A percentile compares a stretch with the other conserved stretches of the same genome.
These are phyloP conservation scores for Tolypocladium pustulatum DNA, from an alignment of 2,329 filamentous ascomycete genomes.

Conservation along the genomic window DNA sequence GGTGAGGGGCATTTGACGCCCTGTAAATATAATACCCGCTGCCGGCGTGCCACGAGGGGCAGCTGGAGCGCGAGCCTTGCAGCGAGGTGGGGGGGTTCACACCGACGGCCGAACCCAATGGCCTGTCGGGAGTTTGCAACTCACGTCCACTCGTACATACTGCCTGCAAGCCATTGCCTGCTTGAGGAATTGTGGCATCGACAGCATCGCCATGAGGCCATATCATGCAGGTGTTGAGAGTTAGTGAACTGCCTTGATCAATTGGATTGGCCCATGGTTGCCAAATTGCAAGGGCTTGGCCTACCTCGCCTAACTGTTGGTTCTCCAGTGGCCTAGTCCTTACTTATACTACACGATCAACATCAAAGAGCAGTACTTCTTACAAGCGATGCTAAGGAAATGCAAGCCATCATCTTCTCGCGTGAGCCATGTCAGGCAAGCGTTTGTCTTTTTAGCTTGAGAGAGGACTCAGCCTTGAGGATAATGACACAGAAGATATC, in stretches of 20 bases:
- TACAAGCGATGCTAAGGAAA: background rate
- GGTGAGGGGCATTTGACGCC: background rate
- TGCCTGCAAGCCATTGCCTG: background rate
- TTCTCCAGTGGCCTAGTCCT: background rate
- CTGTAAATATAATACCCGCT: no score
- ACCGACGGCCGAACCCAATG: no score
- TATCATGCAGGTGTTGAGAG: no score
- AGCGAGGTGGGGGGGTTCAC: background rate
- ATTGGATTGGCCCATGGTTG: background rate
- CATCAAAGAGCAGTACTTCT: background rate
- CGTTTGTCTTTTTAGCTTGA: rapidly evolving
- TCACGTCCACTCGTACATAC: no score
- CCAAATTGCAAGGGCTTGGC: background rate
- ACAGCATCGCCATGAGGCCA: background rate
- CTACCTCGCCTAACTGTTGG: background rate
- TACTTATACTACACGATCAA: background rate
- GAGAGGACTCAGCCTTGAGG: no score
- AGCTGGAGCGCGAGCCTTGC: background rate
- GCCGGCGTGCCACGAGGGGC: background rate
- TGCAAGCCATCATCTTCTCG: background rate
- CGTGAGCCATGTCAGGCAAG: background rate
- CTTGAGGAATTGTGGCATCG: background rate
- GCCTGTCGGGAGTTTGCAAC: no score
- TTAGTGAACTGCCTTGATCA: background rate
- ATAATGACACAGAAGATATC: background rate